Evolutionary conservation across 441 rosid genomes (phyloP), one percentile per base, ranked within the genome.

Genomic region (Eruca vesicaria): DNA sequence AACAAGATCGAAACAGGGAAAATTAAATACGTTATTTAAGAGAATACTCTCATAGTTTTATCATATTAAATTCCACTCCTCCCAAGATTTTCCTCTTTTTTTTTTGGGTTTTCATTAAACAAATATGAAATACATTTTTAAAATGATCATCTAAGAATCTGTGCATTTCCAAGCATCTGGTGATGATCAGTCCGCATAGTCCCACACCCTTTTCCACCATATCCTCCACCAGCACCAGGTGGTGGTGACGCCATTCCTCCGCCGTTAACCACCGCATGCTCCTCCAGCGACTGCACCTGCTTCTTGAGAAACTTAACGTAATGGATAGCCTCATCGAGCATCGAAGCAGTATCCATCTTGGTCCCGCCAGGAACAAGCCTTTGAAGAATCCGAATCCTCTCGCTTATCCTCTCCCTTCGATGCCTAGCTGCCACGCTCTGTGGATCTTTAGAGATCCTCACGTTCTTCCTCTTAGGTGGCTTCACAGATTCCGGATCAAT

Each of bases 381-480:
- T 77, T 92, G 98, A 53, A 92, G 84, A 60, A 89, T 94, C 89
- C 98, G 72, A 32, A 94, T 94, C 85, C 89, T 78, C 78, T 92
- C 98, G 63, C 97, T 91, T 69, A 94, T 89, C 80, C 91, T 78
- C 80, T 91, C 98, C 74, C 98, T 84, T 63, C 96, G 78, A 66
- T 88, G 97, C 63, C 97, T 76, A 16, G 98, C 98, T 7, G 97
- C 98, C 31, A 94, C 95, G 73, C 98, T 94, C 59, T 94, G 97
- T 3, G 98, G 98, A 71, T 94, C 98, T 80, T 91, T 94, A 0
- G 97, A 94, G 80, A 91, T 94, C 86, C 80, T 88, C 33, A 94
- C 95, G 68, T 94, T 94, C 82, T 88, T 83, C 78, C 98, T 83
- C 67, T 88, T 94, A 0, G 97, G 97, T 7, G 95, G 95, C 86